These are phyloP conservation scores for Microsporum canis DNA, from an alignment of 2,329 filamentous ascomycete genomes.

Conservation along the genomic window DNA sequence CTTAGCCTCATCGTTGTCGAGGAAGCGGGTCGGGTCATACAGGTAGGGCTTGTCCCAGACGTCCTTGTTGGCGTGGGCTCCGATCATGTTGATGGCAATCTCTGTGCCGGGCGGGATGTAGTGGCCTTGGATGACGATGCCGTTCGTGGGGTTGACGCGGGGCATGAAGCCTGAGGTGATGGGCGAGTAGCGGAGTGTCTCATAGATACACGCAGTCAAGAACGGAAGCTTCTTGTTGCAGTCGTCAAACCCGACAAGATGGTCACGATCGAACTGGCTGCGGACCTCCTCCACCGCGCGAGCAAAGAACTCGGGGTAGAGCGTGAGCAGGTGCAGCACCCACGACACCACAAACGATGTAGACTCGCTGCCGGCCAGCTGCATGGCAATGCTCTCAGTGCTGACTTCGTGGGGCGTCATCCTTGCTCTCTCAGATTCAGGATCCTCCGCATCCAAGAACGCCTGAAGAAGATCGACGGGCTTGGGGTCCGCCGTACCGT, in stretches of 20 bases:
- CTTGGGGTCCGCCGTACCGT: background rate
- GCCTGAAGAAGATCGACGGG: constrained; percentile 1
- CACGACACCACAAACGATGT: constrained; percentile 3
- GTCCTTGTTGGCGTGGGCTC: constrained; percentile 3
- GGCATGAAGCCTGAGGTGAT: constrained; percentile 6
- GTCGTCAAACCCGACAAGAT: background rate
- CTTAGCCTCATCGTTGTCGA: constrained; percentile 1
- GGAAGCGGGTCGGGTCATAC: background rate
- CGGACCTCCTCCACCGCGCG: background rate
- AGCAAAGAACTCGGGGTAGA: background rate
- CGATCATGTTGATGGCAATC: constrained; percentile 1
- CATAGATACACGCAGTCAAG: constrained; percentile 1
- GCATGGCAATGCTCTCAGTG: constrained; percentile 6
- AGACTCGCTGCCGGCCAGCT: constrained; percentile 4
- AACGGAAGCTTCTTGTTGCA: background rate
- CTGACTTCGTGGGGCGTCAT: constrained; percentile 4
- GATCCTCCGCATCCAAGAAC: constrained; percentile 2
- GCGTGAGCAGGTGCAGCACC: constrained; percentile 3
- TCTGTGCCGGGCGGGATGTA: constrained; percentile 4
- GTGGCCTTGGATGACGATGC: background rate
- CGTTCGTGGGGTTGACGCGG: background rate
- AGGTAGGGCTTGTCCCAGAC: background rate
- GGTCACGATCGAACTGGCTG: constrained; percentile 1
- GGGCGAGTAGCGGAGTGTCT: constrained; percentile 5
- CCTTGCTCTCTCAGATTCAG: background rate